Evolutionary conservation across 495 filamentous ascomycete genomes (phyloP).

Genomic region (Trichodelitschia bisporula): DNA sequence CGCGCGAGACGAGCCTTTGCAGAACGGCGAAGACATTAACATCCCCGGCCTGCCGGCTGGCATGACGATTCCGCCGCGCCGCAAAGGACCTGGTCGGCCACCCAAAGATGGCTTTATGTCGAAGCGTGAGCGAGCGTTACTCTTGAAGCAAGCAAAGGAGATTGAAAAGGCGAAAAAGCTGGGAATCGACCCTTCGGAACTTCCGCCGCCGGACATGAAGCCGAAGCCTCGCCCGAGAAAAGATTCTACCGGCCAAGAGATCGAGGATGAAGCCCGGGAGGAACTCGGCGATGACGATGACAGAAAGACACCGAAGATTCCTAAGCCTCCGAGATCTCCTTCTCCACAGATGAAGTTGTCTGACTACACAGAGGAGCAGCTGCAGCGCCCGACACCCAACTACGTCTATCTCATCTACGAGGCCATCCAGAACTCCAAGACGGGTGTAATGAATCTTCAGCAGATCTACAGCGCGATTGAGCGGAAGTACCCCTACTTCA

Average conservation of each 20-base stretch:
- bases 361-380: constrained; percentile 61
- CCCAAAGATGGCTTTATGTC: constrained; percentile 89
- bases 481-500: constrained; percentile 73
- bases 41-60: background rate
- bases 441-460: constrained; percentile 54
- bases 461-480: constrained; percentile 85
- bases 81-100: constrained; percentile 65
- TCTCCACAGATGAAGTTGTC: constrained; percentile 48
- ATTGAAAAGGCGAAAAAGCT: constrained; percentile 17
- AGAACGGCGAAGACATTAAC: constrained; percentile 1
- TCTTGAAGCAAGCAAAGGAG: constrained; percentile 32
- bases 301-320: constrained; percentile 17
- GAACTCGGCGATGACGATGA: constrained; percentile 4
- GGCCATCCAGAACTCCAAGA: constrained; percentile 46
- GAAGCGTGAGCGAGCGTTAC: constrained; percentile 47
- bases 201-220: constrained; percentile 2
- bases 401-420: constrained; percentile 86
- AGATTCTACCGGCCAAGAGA: constrained; percentile 5
- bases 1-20: background rate
- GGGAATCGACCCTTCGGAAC: constrained; percentile 7
- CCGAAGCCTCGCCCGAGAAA: constrained; percentile 7
- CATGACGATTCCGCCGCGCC: constrained; percentile 25
- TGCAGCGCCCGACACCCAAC: constrained; percentile 62
- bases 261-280: constrained; percentile 3
- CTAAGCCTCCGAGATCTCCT: constrained; percentile 39